Conservation (phyloP, 495 filamentous ascomycete genomes). For the Xylaria telfairii region DNA sequence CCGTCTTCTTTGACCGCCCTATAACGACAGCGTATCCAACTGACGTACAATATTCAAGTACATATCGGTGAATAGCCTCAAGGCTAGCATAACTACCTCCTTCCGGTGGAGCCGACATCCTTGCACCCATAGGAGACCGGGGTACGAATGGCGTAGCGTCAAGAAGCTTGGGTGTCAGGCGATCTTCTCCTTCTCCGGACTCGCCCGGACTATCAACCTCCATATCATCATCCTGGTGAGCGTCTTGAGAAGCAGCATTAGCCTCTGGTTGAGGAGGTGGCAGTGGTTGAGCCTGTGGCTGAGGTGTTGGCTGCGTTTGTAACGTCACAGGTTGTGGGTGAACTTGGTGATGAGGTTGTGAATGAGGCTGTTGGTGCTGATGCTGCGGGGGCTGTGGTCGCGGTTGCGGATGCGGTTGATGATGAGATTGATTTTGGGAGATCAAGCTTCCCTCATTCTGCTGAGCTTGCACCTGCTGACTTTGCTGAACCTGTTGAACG, state of each 20-base stretch:
- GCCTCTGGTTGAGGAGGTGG: constrained; percentile 46
- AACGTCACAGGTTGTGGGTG: constrained; percentile 40
- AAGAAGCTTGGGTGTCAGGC: constrained; percentile 51
- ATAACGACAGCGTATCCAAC: constrained; percentile 65
- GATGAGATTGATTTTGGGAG: constrained; percentile 38
- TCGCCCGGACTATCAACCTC: constrained; percentile 50
- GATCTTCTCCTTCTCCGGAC: constrained; percentile 43
- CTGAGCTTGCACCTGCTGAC: constrained; percentile 35
- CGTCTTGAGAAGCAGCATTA: constrained; percentile 40
- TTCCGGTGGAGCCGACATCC: constrained; percentile 62
- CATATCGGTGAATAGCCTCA: constrained; percentile 59
- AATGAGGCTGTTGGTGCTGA: constrained; percentile 44
- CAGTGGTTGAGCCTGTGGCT: constrained; percentile 34
- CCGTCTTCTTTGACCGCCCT: constrained; percentile 63
- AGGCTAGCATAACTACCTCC: constrained; percentile 60
- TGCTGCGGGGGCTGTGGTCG: constrained; percentile 37
- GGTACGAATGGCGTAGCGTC: constrained; percentile 52
- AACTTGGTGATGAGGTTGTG: constrained; percentile 52
- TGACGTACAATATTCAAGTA: constrained; percentile 59
- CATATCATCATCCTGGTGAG: constrained; percentile 51
- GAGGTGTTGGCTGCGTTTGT: constrained; percentile 37
- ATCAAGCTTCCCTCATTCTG: constrained; percentile 40
- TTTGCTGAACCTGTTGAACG: constrained; percentile 27
- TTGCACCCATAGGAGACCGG: constrained; percentile 50
- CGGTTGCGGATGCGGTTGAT: constrained; percentile 37